Evolutionary conservation across 1,284 basidiomycete genomes (phyloP).

Genomic region (Apiotrichum sp.): DNA sequence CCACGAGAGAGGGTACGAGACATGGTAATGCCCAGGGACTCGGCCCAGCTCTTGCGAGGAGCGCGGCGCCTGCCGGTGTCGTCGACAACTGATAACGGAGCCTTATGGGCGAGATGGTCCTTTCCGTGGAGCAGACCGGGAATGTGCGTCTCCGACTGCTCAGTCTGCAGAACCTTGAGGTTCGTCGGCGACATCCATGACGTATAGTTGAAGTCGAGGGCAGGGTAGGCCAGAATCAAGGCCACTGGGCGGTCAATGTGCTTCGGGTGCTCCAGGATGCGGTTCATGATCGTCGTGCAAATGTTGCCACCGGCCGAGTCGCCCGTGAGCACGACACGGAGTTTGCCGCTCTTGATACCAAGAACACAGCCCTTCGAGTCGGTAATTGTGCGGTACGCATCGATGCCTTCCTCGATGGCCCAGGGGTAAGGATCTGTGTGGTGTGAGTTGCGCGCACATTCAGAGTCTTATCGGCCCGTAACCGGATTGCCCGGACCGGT

Average conservation of each 20-base stretch:
- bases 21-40: conserved; percentile 34
- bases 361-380: conserved; percentile 73
- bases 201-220: conserved; percentile 91
- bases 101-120: conserved; percentile 78
- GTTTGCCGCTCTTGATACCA: conserved; percentile 63
- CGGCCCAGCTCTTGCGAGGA: conserved; percentile 49
- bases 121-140: conserved; percentile 68
- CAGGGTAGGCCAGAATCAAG: conserved; percentile 65
- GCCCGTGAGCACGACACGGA: conserved; percentile 72
- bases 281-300: conserved; percentile 72
- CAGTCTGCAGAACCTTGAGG: conserved; percentile 68
- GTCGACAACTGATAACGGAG: conserved; percentile 78
- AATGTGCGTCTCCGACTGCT: conserved; percentile 63
- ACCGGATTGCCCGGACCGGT: background rate
- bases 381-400: conserved; percentile 73
- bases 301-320: conserved; percentile 90
- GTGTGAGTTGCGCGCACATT: conserved; percentile 1
- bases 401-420: conserved; percentile 90
- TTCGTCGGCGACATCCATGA: conserved; percentile 94
- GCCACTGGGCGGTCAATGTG: conserved; percentile 60
- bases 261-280: conserved; percentile 65
- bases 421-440: conserved; percentile 82
- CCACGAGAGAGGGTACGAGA: background rate
- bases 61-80: conserved; percentile 49
- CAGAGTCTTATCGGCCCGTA: background rate